Percentiles rank a stretch among this genome's conserved stretches.
These are phyloP conservation scores for Achaetomium macrosporum DNA, from an alignment of 2,329 filamentous ascomycete species.

Conservation along the genomic window DNA sequence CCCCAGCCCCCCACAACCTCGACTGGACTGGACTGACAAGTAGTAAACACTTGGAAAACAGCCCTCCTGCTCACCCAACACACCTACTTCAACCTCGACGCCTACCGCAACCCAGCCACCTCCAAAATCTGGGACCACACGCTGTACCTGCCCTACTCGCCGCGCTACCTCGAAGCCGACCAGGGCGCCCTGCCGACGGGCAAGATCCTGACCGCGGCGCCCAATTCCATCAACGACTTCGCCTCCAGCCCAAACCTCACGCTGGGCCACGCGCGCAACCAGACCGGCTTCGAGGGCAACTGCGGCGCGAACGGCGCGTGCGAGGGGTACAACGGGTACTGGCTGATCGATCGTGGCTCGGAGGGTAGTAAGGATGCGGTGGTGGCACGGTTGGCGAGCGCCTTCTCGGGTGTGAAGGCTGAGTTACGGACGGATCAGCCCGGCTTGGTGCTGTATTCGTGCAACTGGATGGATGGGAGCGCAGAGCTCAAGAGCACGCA, in stretches of 20 bases:
- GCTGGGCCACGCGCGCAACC: constrained; percentile 54
- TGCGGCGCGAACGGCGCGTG: constrained; percentile 59
- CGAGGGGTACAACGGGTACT: constrained; percentile 65
- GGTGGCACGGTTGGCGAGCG: constrained; percentile 52
- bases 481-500: constrained; percentile 54
- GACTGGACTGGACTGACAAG: constrained; percentile 22
- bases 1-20: too few species aligned
- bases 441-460: constrained; percentile 67
- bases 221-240: constrained; percentile 58
- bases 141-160: constrained; percentile 56
- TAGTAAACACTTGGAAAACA: constrained; percentile 15
- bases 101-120: constrained; percentile 52
- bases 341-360: constrained; percentile 42
- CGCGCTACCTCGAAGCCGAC: constrained; percentile 52
- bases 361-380: too few species aligned
- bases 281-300: constrained; percentile 53
- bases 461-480: constrained; percentile 48
- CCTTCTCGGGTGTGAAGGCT: constrained; percentile 61
- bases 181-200: constrained; percentile 54
- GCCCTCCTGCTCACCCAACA: constrained; percentile 60
- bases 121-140: constrained; percentile 55
- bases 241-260: constrained; percentile 55
- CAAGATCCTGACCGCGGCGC: constrained; percentile 50
- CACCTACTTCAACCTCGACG: constrained; percentile 65
- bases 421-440: constrained; percentile 66